Conservation (phyloP, 768 basidiomycete genomes). For the Mrakia hoshinonis region DNA sequence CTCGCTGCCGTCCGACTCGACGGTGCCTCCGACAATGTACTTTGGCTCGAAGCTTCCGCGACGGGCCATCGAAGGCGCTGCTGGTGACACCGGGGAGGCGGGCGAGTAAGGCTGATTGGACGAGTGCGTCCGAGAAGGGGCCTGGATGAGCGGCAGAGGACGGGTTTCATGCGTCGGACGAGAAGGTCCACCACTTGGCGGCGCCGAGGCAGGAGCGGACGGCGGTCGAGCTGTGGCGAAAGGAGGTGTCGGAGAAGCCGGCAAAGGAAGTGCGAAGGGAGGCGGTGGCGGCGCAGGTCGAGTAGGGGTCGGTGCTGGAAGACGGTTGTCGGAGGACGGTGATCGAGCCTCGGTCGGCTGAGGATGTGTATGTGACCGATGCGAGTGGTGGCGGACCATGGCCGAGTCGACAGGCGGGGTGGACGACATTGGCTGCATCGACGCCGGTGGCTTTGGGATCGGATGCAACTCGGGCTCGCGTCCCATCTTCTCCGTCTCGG, state of each 20-base stretch:
- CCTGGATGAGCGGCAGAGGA: conserved; percentile 35
- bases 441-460: conserved; percentile 28
- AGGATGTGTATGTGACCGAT: neutral
- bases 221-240: neutral
- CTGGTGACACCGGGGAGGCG: neutral
- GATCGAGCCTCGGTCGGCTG: neutral
- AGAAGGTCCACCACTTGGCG: conserved; percentile 6
- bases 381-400: neutral
- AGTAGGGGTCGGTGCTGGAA: conserved; percentile 24
- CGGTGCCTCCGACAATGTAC: conserved; percentile 31
- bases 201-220: neutral
- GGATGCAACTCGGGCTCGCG: conserved; percentile 20
- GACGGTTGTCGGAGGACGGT: neutral
- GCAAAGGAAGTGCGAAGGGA: conserved; percentile 29
- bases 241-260: conserved; percentile 28
- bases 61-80: conserved; percentile 5
- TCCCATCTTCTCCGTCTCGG: conserved; percentile 31
- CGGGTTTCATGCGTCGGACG: conserved; percentile 33
- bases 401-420: conserved; percentile 11
- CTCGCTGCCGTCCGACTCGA: conserved; percentile 17
- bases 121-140: conserved; percentile 1
- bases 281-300: conserved; percentile 26
- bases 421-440: conserved; percentile 21
- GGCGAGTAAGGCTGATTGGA: neutral
- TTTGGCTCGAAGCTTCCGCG: conserved; percentile 32